A percentile compares a stretch with the other conserved stretches of the same genome.
Conservation (phyloP, 2,329 filamentous ascomycete genomes). For the Botrytis aclada region DNA sequence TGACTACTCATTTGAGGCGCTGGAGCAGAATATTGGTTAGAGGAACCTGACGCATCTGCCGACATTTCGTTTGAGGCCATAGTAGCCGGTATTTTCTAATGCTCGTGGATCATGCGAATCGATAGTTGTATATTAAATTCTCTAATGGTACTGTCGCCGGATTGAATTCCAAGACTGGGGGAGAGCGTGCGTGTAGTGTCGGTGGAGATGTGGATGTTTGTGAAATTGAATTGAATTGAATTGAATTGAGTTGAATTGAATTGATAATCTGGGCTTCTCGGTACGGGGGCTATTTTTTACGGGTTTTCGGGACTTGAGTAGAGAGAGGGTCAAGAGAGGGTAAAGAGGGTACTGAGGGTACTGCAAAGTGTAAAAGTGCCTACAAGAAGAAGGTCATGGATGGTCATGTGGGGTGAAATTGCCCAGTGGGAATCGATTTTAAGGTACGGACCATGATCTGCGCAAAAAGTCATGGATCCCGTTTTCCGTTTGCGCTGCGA, state of each 20-base stretch:
- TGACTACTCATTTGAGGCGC: constrained; percentile 19
- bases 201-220: background rate
- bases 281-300: constrained; percentile 15
- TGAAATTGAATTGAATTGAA: background rate
- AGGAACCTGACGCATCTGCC: background rate
- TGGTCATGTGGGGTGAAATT: constrained; percentile 12
- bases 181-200: background rate
- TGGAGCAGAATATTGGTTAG: constrained; percentile 23
- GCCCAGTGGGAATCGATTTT: background rate
- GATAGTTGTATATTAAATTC: background rate
- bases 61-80: constrained; percentile 18
- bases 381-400: background rate
- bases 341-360: background rate
- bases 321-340: background rate
- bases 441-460: constrained; percentile 4
- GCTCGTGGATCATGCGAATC: background rate
- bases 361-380: background rate
- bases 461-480: background rate
- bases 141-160: background rate
- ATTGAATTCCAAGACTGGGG: background rate
- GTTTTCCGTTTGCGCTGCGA: background rate
- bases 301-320: background rate
- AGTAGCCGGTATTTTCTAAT: background rate
- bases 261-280: constrained; percentile 1
- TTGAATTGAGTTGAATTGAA: background rate